Conservation (phyloP, 2,329 filamentous ascomycete genomes). For the Hymenoscyphus occultus region DNA sequence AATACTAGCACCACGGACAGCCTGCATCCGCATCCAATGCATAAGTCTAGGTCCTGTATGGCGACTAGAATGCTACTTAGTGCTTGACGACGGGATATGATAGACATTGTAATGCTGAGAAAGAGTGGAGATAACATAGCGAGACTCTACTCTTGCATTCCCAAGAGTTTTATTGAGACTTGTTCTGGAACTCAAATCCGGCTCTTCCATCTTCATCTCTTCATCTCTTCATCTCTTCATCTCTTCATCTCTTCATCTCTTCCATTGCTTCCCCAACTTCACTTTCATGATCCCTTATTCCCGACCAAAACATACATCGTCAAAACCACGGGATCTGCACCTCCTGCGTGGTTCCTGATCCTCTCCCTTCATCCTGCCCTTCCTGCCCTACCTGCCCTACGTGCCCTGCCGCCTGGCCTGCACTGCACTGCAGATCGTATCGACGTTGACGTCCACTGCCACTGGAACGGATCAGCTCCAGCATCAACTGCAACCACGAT, state of each 20-base stretch:
- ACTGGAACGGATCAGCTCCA: neutral
- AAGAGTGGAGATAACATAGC: neutral
- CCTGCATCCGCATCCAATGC: neutral
- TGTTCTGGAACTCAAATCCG: neutral
- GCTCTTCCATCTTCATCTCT: neutral
- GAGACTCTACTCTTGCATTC: neutral
- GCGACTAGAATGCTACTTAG: no score
- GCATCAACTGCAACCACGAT: neutral
- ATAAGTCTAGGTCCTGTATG: neutral
- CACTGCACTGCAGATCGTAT: slow-evolving; percentile 3
- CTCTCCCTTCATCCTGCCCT: neutral
- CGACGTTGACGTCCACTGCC: no score
- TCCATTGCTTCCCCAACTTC: neutral
- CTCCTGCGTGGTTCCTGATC: neutral
- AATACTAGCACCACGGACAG: neutral
- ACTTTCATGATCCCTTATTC: no score
- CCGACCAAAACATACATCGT: neutral
- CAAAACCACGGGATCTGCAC: neutral
- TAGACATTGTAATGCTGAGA: neutral
- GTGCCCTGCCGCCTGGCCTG: neutral
- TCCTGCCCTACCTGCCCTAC: neutral
- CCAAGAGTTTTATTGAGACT: neutral
- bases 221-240: neutral
- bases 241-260: neutral
- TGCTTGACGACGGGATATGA: neutral